These are phyloP conservation scores for Pseudocercospora eumusae DNA, from an alignment of 2,329 filamentous ascomycete genomes.

Conservation along the genomic window DNA sequence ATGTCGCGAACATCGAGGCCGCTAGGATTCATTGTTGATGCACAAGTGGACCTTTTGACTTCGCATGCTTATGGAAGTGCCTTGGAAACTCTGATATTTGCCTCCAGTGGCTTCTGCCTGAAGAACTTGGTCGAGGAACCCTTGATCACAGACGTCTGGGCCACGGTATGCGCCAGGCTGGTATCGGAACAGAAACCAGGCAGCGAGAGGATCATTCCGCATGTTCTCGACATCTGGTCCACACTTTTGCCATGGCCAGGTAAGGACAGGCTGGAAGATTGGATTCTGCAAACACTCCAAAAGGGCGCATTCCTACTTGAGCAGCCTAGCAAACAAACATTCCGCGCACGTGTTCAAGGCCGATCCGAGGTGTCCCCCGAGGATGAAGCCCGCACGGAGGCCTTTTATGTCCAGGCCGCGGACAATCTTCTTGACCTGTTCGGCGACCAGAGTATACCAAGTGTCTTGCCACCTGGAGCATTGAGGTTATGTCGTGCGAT, in stretches of 20 bases:
- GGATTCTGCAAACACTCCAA: slow-evolving; percentile 90
- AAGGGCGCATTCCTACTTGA: slow-evolving; percentile 90
- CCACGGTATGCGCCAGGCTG: slow-evolving; percentile 78
- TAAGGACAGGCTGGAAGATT: slow-evolving; percentile 86
- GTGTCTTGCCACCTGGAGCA: slow-evolving; percentile 82
- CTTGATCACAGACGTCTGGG: slow-evolving; percentile 82
- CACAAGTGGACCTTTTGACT: slow-evolving; percentile 32
- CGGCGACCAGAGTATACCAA: slow-evolving; percentile 73
- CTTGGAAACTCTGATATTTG: slow-evolving; percentile 35
- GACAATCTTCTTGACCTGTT: slow-evolving; percentile 81
- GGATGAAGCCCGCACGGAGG: slow-evolving; percentile 78
- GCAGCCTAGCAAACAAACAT: slow-evolving; percentile 67
- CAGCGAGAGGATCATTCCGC: slow-evolving; percentile 77
- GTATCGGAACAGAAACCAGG: slow-evolving; percentile 75
- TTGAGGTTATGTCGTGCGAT: slow-evolving; percentile 84
- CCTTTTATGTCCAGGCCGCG: slow-evolving; percentile 84
- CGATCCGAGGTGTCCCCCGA: slow-evolving; percentile 69
- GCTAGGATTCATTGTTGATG: slow-evolving; percentile 34
- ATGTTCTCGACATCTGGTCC: slow-evolving; percentile 84
- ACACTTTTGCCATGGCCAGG: slow-evolving; percentile 86
- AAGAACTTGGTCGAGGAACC: slow-evolving; percentile 61
- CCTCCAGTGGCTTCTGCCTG: slow-evolving; percentile 47
- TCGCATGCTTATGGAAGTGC: slow-evolving; percentile 31
- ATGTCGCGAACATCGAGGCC: slow-evolving; percentile 44
- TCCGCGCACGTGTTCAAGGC: slow-evolving; percentile 68